Evolutionary conservation across 768 basidiomycete genomes (phyloP), one percentile per base, ranked within the genome.

Genomic region (Hemileccinum rubropunctum): DNA sequence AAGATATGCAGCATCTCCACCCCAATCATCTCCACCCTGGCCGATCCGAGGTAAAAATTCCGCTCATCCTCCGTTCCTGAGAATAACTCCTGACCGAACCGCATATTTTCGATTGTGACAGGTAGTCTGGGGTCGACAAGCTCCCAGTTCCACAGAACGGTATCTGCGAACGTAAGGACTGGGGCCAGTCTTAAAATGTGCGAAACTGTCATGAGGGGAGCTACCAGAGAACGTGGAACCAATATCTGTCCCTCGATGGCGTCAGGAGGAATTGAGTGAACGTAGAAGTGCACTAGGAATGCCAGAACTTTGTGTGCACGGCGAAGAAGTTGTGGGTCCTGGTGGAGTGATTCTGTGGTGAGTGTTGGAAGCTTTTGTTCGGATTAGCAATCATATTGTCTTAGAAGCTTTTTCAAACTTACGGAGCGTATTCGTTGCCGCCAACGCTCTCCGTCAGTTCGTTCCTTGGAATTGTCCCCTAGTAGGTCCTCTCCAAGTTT

Each of bases 81-180:
- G 73, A 98, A 97, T 37, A 80, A 60, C 57, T 86, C 79, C 50
- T 57, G 62, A 48, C 76, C 71, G 58, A 86, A 81, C 17, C 77
- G 82, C 62, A 95, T 83, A 72, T 97, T 98, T 57, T 81, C 78
- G 41, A 76, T 63, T 40, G 86, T 80, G 26, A 83, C 70, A 38
- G 88, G 86, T 33, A 74, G 64, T 18, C 68, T 66, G 20, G 84
- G 74, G 60, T 86, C 73, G 47, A 79, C 64, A 37, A 81, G 73
- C 33, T 82, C 81, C 77, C 81, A 87, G 64, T 98, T 97, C 91
- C 92, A 99, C 1, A 98, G 78, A 13, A 99, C 95, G 15, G 91
- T 93, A 65, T 97, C 95, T 23, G 95, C 90, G 64, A 93, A 99
- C 0, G 95, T 99, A 56, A 98, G 75, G 54, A 99, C 82, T 4